Percentiles rank a stretch among this genome's conserved stretches.
phyloP scores from a whole-genome alignment of 2,329 filamentous ascomycete genomes.

The Raffaelea albimanens region DNA sequence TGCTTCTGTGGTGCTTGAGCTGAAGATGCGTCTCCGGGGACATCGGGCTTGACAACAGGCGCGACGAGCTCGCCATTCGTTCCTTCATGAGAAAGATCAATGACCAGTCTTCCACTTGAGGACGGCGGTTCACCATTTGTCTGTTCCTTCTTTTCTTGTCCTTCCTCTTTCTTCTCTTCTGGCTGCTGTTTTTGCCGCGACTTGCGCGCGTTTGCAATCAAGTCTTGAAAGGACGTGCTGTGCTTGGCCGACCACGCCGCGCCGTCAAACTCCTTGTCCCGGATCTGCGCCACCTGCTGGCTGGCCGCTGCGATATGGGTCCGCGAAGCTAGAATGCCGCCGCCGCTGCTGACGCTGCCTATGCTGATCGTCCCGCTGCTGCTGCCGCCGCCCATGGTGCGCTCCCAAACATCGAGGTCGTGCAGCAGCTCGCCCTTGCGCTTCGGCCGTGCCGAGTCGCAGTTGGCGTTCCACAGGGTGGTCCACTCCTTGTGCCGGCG shows the following conservation, averaged over 20 bases:
- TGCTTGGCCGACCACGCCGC: constrained; percentile 66
- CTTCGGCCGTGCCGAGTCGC: constrained; percentile 69
- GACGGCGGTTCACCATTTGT: no score
- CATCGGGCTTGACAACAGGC: background rate
- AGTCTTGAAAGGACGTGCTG: constrained; percentile 62
- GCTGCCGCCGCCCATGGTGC: constrained; percentile 51
- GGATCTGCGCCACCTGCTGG: constrained; percentile 44
- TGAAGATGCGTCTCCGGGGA: background rate
- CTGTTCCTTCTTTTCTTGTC: no score
- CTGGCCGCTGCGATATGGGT: constrained; percentile 11
- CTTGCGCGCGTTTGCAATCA: constrained; percentile 68
- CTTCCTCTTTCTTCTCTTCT: background rate
- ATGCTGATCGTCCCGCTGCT: constrained; percentile 20
- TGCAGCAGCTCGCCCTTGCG: constrained; percentile 61
- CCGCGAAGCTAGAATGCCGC: constrained; percentile 9
- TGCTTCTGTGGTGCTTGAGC: background rate
- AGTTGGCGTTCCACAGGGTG: constrained; percentile 95
- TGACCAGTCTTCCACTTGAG: background rate
- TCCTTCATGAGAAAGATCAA: background rate
- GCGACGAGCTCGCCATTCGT: background rate
- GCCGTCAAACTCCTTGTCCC: constrained; percentile 82
- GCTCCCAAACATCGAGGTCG: constrained; percentile 81
- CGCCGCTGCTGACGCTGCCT: constrained; percentile 13
- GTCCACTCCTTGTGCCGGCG: constrained; percentile 85
- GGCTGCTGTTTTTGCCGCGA: constrained; percentile 32